Evolutionary conservation across 75 land plant species (phyloP), one percentile per base, ranked within the genome.

Genomic region (Azolla pinnata): DNA sequence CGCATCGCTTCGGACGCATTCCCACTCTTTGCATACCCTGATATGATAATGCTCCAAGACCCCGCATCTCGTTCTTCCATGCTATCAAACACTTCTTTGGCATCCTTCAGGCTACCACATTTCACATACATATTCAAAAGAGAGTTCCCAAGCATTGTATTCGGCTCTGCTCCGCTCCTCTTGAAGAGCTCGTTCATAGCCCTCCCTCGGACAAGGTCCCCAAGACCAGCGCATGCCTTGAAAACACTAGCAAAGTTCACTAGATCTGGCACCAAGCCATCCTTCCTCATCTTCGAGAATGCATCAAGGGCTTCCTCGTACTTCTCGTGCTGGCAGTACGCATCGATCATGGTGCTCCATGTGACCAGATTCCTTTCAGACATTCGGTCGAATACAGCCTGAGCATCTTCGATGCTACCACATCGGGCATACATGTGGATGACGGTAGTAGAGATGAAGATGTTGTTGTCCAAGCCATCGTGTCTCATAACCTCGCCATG

Each of bases 71-170:
- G 34, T 59, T 59, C 40, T 31, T 5, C 40, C 40, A 59, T 59
- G 14, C 24, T 30, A 38, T 34, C 34, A 61, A 44, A 61, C n/a
- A 61, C 20, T 0, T 45, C 27, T 25, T 30, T 14, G 3, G 64
- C 64, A 61, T 45, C 53, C 57, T 61, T 1, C 19, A 61, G 4
- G 18, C 64, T 61, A 14, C 64, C 54, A 48, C 67, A 66, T 5
- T 56, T 44, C 27, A 48, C 20, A 32, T 66, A 66, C 67, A 66
- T 66, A 47, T 56, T 66, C 17, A 66, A 38, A 27, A 66, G 31
- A 2, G 67, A 19, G 38, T 27, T 64, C 16, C 46, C 9, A 9
- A 64, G 35, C 25, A 35, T 51, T 14, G n/a, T 30, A 55, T 33
- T 38, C 14, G 55, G 29, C 46, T 64, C 56, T 1, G 40, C 9